Percentiles rank a stretch among this genome's conserved stretches.
phyloP scores from a whole-genome alignment of 2,329 filamentous ascomycete species.

The Madurella mycetomatis region DNA sequence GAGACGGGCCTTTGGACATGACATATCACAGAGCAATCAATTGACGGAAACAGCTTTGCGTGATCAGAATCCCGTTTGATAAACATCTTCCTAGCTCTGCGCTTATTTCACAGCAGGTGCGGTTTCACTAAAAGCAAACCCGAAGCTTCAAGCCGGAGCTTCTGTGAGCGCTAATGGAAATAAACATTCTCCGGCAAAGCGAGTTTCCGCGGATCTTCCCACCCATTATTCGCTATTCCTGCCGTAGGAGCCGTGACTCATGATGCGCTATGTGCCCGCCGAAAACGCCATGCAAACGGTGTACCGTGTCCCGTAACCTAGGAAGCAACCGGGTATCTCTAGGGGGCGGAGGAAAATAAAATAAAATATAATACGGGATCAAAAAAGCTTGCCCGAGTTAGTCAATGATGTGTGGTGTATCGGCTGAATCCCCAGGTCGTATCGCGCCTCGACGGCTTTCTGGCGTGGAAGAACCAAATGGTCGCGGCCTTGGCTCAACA shows the following conservation, averaged over 20 bases:
- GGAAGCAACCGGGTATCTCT: background rate
- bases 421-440: conserved; percentile 22
- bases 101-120: too few relatives aligned
- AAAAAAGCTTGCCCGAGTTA: conserved; percentile 4
- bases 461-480: conserved; percentile 2
- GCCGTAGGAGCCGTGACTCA: background rate
- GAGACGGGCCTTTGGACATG: too few relatives aligned
- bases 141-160: too few relatives aligned
- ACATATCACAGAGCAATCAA: too few relatives aligned
- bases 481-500: conserved; percentile 4
- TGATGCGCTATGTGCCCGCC: background rate
- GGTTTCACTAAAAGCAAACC: too few relatives aligned
- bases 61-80: too few relatives aligned
- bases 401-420: conserved; percentile 22
- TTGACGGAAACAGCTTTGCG: too few relatives aligned
- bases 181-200: too few relatives aligned
- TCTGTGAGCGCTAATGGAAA: too few relatives aligned
- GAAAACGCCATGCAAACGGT: conserved; percentile 1
- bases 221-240: background rate
- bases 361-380: conserved; percentile 5
- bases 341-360: background rate
- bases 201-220: background rate
- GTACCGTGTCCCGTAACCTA: background rate
- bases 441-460: background rate
- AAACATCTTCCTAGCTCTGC: too few relatives aligned